These are phyloP conservation scores for Echeveria elegans DNA, from an alignment of 164 flowering plant species.

Conservation along the genomic window DNA sequence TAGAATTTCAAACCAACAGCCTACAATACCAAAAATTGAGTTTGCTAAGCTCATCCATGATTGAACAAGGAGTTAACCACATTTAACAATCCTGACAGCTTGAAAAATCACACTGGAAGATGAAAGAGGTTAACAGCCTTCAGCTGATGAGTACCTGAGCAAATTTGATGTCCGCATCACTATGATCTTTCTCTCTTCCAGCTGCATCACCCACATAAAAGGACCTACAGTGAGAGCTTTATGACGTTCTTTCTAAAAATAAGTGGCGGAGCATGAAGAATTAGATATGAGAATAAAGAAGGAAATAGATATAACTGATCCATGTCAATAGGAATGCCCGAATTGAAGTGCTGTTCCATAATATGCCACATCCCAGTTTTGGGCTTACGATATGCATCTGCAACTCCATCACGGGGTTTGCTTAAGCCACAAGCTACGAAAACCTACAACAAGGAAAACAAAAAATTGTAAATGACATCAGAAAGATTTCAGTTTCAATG, in stretches of 20 bases:
- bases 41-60: not conserved
- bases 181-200: constrained; percentile 75
- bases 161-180: constrained; percentile 84
- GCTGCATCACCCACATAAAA: constrained; percentile 99
- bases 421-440: constrained; percentile 82
- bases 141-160: constrained; percentile 21
- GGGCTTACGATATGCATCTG: constrained; percentile 80
- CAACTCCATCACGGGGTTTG: constrained; percentile 25
- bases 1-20: constrained; percentile 68
- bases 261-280: not conserved
- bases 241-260: constrained; percentile 2
- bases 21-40: constrained; percentile 30
- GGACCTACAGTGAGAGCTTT: constrained; percentile 36
- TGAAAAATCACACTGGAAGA: not conserved
- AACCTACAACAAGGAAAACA: constrained; percentile 42
- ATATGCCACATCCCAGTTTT: constrained; percentile 88
- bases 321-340: constrained; percentile 71
- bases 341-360: constrained; percentile 79
- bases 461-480: not conserved
- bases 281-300: not conserved
- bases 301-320: constrained; percentile 42
- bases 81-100: not conserved
- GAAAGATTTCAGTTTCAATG: not conserved
- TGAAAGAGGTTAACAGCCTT: not conserved
- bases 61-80: not conserved